Conservation (phyloP, 78 protist genomes). For the Dictyostelium firmibasis region DNA sequence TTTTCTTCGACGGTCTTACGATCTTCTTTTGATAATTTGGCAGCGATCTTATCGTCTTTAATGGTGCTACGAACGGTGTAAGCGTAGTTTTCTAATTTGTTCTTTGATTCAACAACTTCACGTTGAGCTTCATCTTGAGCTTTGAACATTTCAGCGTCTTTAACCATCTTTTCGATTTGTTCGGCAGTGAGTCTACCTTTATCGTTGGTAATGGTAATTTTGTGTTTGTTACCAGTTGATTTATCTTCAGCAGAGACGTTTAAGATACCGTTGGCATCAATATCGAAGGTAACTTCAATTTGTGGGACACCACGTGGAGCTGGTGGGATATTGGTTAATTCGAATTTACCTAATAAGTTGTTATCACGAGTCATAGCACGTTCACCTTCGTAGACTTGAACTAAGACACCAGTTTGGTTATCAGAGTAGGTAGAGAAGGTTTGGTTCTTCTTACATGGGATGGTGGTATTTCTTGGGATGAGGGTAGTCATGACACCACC, state of each 20-base stretch:
- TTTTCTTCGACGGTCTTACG: slow-evolving; percentile 82
- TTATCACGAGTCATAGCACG: slow-evolving; percentile 95
- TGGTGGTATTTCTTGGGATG: slow-evolving; percentile 98
- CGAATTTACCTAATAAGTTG: slow-evolving; percentile 96
- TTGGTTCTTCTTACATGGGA: slow-evolving; percentile 98
- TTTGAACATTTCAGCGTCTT: slow-evolving; percentile 94
- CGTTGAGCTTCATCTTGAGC: slow-evolving; percentile 89
- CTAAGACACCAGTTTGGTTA: slow-evolving; percentile 95
- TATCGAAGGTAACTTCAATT: slow-evolving; percentile 98
- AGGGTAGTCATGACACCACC: slow-evolving; percentile 99
- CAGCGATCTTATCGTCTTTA: slow-evolving; percentile 73
- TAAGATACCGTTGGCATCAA: slow-evolving; percentile 96
- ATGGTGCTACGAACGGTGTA: slow-evolving; percentile 83
- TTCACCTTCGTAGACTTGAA: slow-evolving; percentile 98
- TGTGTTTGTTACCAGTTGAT: slow-evolving; percentile 88
- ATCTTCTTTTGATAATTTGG: slow-evolving; percentile 93
- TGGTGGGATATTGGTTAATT: slow-evolving; percentile 97
- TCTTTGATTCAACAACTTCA: slow-evolving; percentile 89
- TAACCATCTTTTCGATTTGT: slow-evolving; percentile 98
- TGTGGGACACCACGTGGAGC: slow-evolving; percentile 98
- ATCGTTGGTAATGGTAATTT: slow-evolving; percentile 97
- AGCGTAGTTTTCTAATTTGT: slow-evolving; percentile 91
- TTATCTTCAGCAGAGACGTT: slow-evolving; percentile 97
- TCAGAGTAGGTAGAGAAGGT: slow-evolving; percentile 97
- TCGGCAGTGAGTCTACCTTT: slow-evolving; percentile 94